These are phyloP conservation scores for Colletotrichum sublineola DNA, from an alignment of 2,329 filamentous ascomycete species.

Conservation along the genomic window DNA sequence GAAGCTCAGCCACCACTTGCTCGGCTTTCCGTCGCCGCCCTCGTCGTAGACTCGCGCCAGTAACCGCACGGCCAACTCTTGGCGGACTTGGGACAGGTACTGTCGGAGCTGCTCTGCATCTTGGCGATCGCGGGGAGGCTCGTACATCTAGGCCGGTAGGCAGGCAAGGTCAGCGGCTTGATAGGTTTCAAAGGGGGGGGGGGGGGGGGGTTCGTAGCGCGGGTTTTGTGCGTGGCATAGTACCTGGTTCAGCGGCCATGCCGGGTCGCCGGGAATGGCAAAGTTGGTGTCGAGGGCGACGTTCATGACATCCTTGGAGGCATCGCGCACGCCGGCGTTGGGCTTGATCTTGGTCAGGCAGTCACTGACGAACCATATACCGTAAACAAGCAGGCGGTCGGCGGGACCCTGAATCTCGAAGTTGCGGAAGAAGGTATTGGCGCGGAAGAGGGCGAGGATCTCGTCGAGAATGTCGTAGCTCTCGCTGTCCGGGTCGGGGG, in stretches of 20 bases:
- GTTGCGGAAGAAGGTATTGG: constrained; percentile 99
- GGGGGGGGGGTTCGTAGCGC: neutral
- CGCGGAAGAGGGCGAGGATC: constrained; percentile 90
- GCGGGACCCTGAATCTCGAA: constrained; percentile 98
- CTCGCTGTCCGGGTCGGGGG: constrained; percentile 85
- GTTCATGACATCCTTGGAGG: constrained; percentile 85
- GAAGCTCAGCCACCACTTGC: constrained; percentile 98
- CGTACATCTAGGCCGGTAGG: constrained; percentile 75
- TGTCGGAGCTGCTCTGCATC: constrained; percentile 90
- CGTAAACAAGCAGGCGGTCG: constrained; percentile 94
- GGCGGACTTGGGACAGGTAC: constrained; percentile 92
- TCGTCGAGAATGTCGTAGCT: constrained; percentile 98
- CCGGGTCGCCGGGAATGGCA: constrained; percentile 92
- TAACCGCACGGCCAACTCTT: constrained; percentile 88
- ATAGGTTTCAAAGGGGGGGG: constrained; percentile 23
- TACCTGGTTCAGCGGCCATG: constrained; percentile 92
- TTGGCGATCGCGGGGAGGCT: constrained; percentile 86
- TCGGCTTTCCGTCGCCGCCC: constrained; percentile 75
- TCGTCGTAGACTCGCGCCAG: constrained; percentile 90
- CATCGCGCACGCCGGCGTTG: constrained; percentile 70
- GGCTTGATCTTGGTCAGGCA: constrained; percentile 90
- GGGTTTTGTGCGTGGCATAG: constrained; percentile 41
- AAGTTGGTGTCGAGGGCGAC: constrained; percentile 93
- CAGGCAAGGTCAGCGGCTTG: neutral
- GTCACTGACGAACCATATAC: constrained; percentile 94